Evolutionary conservation across 805 yeast genomes (phyloP), one percentile per base, ranked within the genome.

Genomic region (Blastobotrys robertii): DNA sequence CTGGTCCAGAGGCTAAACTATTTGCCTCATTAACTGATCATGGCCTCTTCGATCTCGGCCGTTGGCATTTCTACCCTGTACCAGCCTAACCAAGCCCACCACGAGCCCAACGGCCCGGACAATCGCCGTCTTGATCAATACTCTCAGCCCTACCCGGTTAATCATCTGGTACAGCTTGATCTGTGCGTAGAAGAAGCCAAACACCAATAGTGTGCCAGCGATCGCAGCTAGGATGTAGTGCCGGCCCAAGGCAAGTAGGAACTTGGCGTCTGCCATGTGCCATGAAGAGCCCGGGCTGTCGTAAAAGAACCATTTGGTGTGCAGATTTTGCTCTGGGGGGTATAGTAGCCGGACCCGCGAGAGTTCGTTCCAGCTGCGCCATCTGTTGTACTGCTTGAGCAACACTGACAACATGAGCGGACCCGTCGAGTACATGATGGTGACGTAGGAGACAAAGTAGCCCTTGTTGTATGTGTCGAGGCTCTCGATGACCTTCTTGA

Each of bases 401-500:
- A 87, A 71, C 29, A 84, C 86, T 16, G 88, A 79, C 36, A 87
- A 69, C 56, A 84, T 85, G 42, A 87, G 65, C 0, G 96, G 95
- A 9, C 96, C 96, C 0, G 96, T 87, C 6, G 94, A 79, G 57
- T 76, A 81, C 95, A 87, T 84, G 60, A 87, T 85, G 31, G 95
- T 85, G 47, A 86, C 66, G 64, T 87, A 87, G 11, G 95, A 94
- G n/a, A 84, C 76, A 32, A 81, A 63, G 82, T 92, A 85, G 60
- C 82, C 81, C 50, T 73, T 69, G 56, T 85, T 76, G 56, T 75
- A 79, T 40, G 63, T 69, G 47, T 76, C 63, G 47, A 87, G 67
- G 38, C 73, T 73, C 47, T 79, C 81, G 48, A 84, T 72, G 13
- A 73, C 81, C 55, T 79, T 79, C 39, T 72, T 60, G 65, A 83